phyloP scores from a whole-genome alignment of 345 rosid species.

The Citrus sp. region DNA sequence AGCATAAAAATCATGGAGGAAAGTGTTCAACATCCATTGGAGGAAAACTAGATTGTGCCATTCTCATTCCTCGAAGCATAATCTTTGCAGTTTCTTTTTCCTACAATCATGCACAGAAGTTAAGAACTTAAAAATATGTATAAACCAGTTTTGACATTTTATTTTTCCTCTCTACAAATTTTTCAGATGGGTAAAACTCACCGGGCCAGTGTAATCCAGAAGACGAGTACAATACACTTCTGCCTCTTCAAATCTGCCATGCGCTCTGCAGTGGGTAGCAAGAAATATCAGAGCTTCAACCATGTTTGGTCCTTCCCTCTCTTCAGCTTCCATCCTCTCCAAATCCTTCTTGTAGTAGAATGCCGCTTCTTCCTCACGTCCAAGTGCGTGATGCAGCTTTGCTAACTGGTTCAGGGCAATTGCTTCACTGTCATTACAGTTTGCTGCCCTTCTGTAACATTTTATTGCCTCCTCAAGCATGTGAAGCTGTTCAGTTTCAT shows the following conservation, averaged over 20 bases:
- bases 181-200: constrained; percentile 31
- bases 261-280: constrained; percentile 63
- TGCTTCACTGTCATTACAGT: constrained; percentile 82
- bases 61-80: constrained; percentile 72
- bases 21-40: constrained; percentile 72
- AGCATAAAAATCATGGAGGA: constrained; percentile 43
- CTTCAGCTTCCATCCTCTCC: constrained; percentile 95
- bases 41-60: constrained; percentile 54
- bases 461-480: constrained; percentile 94
- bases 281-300: constrained; percentile 87
- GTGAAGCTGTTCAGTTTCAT: constrained; percentile 77
- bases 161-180: not conserved
- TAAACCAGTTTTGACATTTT: constrained; percentile 1
- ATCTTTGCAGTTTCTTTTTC: constrained; percentile 89
- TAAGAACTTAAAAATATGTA: not conserved
- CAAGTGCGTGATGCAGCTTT: constrained; percentile 66
- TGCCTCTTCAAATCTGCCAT: constrained; percentile 80
- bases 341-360: constrained; percentile 84
- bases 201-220: constrained; percentile 88
- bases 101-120: constrained; percentile 40
- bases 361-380: constrained; percentile 79
- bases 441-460: constrained; percentile 87
- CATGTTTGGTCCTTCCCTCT: constrained; percentile 88
- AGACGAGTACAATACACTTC: constrained; percentile 95
- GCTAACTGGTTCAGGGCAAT: constrained; percentile 86